Evolutionary conservation across 192 early-diverging fungal genomes (phyloP).

Genomic region (Coemansia sp.): DNA sequence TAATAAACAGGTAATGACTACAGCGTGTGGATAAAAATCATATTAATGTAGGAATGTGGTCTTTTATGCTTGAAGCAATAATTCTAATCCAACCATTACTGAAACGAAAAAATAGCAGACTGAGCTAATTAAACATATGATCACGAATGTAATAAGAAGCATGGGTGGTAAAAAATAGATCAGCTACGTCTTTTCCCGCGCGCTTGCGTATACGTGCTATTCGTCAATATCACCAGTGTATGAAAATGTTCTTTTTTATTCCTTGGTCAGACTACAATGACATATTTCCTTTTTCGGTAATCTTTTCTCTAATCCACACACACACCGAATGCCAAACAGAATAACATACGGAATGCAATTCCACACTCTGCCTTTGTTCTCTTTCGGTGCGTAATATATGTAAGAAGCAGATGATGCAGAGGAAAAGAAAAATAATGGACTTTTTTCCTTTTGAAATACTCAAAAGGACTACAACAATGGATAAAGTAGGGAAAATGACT

Average conservation of each 20-base stretch:
- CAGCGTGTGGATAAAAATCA: background rate
- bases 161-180: background rate
- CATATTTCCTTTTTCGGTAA: background rate
- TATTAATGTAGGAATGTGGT: background rate
- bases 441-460: conserved; percentile 1
- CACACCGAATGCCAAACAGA: background rate
- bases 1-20: background rate
- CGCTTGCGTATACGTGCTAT: background rate
- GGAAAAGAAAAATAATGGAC: conserved; percentile 2
- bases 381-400: background rate
- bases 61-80: background rate
- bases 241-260: background rate
- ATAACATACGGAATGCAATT: conserved; percentile 4
- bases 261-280: background rate
- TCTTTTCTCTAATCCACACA: background rate
- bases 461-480: background rate
- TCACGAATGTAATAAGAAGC: conserved; percentile 9
- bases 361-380: conserved; percentile 1
- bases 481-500: conserved; percentile 5
- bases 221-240: background rate
- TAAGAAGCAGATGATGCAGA: conserved; percentile 10
- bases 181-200: background rate
- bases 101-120: background rate
- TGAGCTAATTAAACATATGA: background rate
- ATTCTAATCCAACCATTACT: background rate